Percentiles rank a stretch among this genome's conserved stretches.
These are phyloP conservation scores for Babesia bigemina DNA, from an alignment of 169 alveolate species.

Conservation along the genomic window DNA sequence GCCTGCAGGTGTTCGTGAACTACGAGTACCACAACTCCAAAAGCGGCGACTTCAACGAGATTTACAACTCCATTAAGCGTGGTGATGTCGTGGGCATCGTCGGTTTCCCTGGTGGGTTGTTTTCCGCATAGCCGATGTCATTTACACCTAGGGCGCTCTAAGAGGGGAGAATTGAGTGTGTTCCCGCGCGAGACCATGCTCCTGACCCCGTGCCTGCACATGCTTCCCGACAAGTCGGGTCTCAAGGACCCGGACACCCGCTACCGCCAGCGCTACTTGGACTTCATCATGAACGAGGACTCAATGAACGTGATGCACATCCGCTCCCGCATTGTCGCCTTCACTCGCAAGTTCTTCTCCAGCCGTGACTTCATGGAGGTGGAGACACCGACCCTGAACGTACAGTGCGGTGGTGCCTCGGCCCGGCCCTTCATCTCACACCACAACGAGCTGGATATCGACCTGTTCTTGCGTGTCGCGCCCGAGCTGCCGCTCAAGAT, in stretches of 20 bases:
- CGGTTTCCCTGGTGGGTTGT: conserved; percentile 81
- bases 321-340: conserved; percentile 81
- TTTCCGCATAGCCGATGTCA: neutral
- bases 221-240: conserved; percentile 96
- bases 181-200: conserved; percentile 86
- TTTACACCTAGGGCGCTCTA: conserved; percentile 77
- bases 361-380: conserved; percentile 91
- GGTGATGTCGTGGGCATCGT: conserved; percentile 81
- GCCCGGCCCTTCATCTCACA: conserved; percentile 91
- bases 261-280: conserved; percentile 97
- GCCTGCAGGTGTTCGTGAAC: conserved; percentile 89
- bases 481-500: conserved; percentile 93
- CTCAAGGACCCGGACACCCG: conserved; percentile 94
- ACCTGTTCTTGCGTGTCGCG: conserved; percentile 90
- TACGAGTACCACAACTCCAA: conserved; percentile 75
- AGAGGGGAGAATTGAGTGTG: conserved; percentile 96
- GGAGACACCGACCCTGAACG: conserved; percentile 92
- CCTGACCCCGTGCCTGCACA: conserved; percentile 95
- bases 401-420: conserved; percentile 92
- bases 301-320: conserved; percentile 90
- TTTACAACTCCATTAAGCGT: conserved; percentile 69
- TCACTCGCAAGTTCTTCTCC: conserved; percentile 86
- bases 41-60: conserved; percentile 76
- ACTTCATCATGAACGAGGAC: conserved; percentile 92
- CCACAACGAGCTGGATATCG: conserved; percentile 88